These are phyloP conservation scores for Russula lepida DNA, from an alignment of 768 basidiomycete species.

Conservation along the genomic window DNA sequence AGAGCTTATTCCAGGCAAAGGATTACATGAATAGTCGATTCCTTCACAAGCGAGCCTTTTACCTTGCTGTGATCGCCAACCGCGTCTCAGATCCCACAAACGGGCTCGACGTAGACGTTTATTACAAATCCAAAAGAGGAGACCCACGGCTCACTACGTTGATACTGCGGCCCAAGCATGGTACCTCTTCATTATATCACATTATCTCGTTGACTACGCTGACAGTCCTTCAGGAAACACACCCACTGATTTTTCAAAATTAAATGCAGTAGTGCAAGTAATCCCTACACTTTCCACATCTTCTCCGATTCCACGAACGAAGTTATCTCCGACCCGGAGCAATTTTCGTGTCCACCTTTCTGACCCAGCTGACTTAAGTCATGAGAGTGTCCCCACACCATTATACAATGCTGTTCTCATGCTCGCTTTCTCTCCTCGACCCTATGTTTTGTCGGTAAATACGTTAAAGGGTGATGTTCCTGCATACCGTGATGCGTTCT, in stretches of 20 bases:
- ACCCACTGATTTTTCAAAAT: slow-evolving; percentile 51
- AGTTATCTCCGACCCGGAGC: slow-evolving; percentile 65
- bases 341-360: slow-evolving; percentile 45
- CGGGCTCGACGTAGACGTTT: slow-evolving; percentile 47
- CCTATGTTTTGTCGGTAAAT: slow-evolving; percentile 39
- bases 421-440: slow-evolving; percentile 39
- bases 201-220: background rate
- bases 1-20: slow-evolving; percentile 90
- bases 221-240: slow-evolving; percentile 37
- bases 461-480: slow-evolving; percentile 40
- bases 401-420: slow-evolving; percentile 74
- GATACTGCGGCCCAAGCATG: slow-evolving; percentile 47
- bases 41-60: slow-evolving; percentile 89
- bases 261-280: slow-evolving; percentile 64
- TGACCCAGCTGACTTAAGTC: slow-evolving; percentile 22
- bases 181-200: slow-evolving; percentile 28
- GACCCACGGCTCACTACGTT: slow-evolving; percentile 63
- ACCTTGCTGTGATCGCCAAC: slow-evolving; percentile 70
- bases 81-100: slow-evolving; percentile 41
- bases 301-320: slow-evolving; percentile 57
- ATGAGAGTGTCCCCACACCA: slow-evolving; percentile 49
- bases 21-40: slow-evolving; percentile 85
- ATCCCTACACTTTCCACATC: slow-evolving; percentile 54
- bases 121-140: slow-evolving; percentile 47
- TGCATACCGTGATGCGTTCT: slow-evolving; percentile 63